Conservation (phyloP, 2,329 filamentous ascomycete genomes). For the Elsinoe ampelina region DNA sequence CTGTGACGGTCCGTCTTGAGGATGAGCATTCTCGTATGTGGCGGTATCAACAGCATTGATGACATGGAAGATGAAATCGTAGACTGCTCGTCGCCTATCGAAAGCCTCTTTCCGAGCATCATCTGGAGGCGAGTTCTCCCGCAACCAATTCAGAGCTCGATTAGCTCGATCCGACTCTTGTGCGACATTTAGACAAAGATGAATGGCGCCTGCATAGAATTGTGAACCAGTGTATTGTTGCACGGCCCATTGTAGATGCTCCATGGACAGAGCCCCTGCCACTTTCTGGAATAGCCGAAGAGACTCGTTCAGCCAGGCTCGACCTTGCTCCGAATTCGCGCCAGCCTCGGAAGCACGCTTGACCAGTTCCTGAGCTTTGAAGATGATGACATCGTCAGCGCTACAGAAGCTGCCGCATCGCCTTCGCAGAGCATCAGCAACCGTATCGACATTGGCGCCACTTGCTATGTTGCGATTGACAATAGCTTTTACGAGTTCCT, state of each 20-base stretch:
- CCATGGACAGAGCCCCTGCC: conserved; percentile 67
- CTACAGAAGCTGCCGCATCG: conserved; percentile 97
- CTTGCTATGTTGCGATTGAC: conserved; percentile 96
- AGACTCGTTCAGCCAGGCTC: conserved; percentile 79
- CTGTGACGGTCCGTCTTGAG: conserved; percentile 69
- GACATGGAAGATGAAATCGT: conserved; percentile 77
- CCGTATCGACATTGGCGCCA: conserved; percentile 93
- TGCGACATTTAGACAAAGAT: conserved; percentile 75
- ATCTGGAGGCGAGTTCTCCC: conserved; percentile 63
- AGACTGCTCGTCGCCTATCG: conserved; percentile 65
- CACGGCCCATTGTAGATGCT: conserved; percentile 70
- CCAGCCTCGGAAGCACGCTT: conserved; percentile 78
- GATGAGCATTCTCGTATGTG: conserved; percentile 58
- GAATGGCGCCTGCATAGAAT: conserved; percentile 87
- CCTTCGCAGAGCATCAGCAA: conserved; percentile 84
- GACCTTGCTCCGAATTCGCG: conserved; percentile 63
- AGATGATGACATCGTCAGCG: conserved; percentile 91
- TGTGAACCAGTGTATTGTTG: conserved; percentile 69
- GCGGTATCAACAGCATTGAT: conserved; percentile 67
- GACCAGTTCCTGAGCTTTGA: conserved; percentile 93
- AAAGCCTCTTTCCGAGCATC: conserved; percentile 64
- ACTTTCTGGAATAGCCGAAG: conserved; percentile 82
- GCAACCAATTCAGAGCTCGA: conserved; percentile 73
- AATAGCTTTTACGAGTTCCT: conserved; percentile 91
- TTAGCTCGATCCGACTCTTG: conserved; percentile 80